Evolutionary conservation across 2,329 filamentous ascomycete species (phyloP).

Genomic region (Ophiostoma angusticollis): DNA sequence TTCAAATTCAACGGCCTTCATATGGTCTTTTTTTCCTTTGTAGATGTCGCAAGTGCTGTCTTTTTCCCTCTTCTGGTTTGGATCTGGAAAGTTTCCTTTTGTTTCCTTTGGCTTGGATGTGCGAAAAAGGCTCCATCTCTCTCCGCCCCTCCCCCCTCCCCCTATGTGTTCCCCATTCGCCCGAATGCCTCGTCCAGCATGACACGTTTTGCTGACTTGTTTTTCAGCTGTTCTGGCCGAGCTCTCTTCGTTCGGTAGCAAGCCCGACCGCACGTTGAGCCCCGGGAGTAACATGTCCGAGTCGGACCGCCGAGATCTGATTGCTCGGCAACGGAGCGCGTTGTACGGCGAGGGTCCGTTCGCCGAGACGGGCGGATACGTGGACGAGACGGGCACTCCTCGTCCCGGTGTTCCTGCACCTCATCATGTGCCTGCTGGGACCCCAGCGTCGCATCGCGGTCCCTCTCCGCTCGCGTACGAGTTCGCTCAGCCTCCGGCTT

Average conservation of each 20-base stretch:
- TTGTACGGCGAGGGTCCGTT: constrained; percentile 71
- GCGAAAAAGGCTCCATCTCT: too few species aligned
- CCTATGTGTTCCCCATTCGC: too few species aligned
- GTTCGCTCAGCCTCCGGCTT: constrained; percentile 30
- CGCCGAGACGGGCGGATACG: constrained; percentile 52
- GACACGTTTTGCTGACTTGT: background rate
- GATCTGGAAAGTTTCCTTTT: too few species aligned
- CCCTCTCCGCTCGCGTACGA: constrained; percentile 74
- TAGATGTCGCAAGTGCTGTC: constrained; percentile 10
- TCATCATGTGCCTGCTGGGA: constrained; percentile 34
- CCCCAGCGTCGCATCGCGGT: constrained; percentile 59
- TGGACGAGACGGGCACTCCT: constrained; percentile 53
- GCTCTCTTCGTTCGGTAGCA: constrained; percentile 36
- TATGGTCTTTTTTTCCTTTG: constrained; percentile 7
- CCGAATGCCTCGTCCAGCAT: too few species aligned
- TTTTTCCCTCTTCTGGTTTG: constrained; percentile 1
- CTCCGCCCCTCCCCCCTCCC: too few species aligned
- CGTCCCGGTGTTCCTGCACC: constrained; percentile 55
- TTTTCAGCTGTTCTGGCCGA: constrained; percentile 38
- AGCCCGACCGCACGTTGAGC: constrained; percentile 77
- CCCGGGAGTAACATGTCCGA: constrained; percentile 79
- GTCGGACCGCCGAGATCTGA: constrained; percentile 89
- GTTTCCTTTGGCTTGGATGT: background rate
- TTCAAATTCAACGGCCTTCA: constrained; percentile 11
- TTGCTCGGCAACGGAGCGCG: constrained; percentile 88